Evolutionary conservation across 306 rosid genomes (phyloP).

Genomic region (Amphicarpaea edgeworthii): DNA sequence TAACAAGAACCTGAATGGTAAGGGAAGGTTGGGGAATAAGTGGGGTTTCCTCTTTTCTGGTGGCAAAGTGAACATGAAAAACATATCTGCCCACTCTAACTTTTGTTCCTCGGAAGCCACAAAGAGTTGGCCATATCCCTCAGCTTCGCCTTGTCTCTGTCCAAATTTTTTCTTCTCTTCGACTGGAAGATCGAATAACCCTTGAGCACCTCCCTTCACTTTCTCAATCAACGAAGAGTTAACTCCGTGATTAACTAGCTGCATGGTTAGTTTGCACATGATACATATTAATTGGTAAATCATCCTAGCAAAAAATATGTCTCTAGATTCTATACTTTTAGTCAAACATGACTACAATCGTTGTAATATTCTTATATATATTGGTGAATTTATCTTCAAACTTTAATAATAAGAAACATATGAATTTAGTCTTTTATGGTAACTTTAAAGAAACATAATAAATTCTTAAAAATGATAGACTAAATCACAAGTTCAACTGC

Average conservation of each 20-base stretch:
- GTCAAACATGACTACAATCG: too few species aligned
- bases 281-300: too few species aligned
- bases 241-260: constrained; percentile 50
- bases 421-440: too few species aligned
- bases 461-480: too few species aligned
- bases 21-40: constrained; percentile 51
- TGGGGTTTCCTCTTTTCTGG: constrained; percentile 53
- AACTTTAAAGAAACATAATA: too few species aligned
- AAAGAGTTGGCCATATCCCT: constrained; percentile 63
- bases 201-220: constrained; percentile 45
- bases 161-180: constrained; percentile 54
- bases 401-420: too few species aligned
- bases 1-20: constrained; percentile 45
- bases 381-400: too few species aligned
- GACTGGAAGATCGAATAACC: constrained; percentile 48
- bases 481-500: too few species aligned
- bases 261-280: neutral
- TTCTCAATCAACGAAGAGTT: constrained; percentile 48
- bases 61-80: constrained; percentile 43
- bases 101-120: constrained; percentile 59
- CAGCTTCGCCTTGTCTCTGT: constrained; percentile 43
- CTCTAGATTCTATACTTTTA: too few species aligned
- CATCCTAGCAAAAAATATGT: too few species aligned
- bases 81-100: constrained; percentile 59
- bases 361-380: too few species aligned